A percentile compares a stretch with the other conserved stretches of the same genome.
phyloP scores from a whole-genome alignment of 1,284 basidiomycete species.

The Blastosporella zonata region DNA sequence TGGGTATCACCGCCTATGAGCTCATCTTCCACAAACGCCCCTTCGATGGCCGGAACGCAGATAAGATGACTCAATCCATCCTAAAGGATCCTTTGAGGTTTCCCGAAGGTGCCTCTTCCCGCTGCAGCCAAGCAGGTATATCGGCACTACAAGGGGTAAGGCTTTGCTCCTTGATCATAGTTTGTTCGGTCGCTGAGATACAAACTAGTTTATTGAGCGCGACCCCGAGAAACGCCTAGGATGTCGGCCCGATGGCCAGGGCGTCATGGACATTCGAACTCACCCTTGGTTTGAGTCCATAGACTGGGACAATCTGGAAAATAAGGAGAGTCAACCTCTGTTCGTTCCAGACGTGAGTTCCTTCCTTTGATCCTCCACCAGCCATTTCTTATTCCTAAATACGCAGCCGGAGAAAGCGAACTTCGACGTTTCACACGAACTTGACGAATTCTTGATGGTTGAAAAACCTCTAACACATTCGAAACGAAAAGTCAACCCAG shows the following conservation, averaged over 20 bases:
- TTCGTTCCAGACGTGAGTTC: constrained; percentile 87
- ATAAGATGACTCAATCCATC: constrained; percentile 83
- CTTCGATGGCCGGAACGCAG: constrained; percentile 84
- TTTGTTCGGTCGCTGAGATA: constrained; percentile 16
- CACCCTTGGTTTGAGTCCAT: constrained; percentile 87
- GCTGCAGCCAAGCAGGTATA: constrained; percentile 43
- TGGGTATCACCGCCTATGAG: constrained; percentile 89
- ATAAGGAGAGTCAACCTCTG: constrained; percentile 77
- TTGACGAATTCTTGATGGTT: constrained; percentile 94
- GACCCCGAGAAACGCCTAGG: constrained; percentile 81
- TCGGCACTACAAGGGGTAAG: constrained; percentile 49
- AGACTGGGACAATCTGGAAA: constrained; percentile 78
- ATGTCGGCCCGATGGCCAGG: constrained; percentile 66
- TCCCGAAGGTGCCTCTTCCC: constrained; percentile 50
- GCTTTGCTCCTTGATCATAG: constrained; percentile 11
- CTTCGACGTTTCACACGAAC: constrained; percentile 95
- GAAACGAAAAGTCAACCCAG: constrained; percentile 83
- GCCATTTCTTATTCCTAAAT: constrained; percentile 4
- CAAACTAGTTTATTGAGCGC: constrained; percentile 76
- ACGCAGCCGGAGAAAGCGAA: constrained; percentile 87
- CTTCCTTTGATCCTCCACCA: constrained; percentile 6
- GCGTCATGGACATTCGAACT: constrained; percentile 70
- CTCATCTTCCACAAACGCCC: constrained; percentile 86
- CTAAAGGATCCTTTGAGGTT: constrained; percentile 64
- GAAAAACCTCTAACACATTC: constrained; percentile 95